Base-by-base conservation (phyloP, 164 flowering plant genomes). In the Pachysandra terminalis region DNA sequence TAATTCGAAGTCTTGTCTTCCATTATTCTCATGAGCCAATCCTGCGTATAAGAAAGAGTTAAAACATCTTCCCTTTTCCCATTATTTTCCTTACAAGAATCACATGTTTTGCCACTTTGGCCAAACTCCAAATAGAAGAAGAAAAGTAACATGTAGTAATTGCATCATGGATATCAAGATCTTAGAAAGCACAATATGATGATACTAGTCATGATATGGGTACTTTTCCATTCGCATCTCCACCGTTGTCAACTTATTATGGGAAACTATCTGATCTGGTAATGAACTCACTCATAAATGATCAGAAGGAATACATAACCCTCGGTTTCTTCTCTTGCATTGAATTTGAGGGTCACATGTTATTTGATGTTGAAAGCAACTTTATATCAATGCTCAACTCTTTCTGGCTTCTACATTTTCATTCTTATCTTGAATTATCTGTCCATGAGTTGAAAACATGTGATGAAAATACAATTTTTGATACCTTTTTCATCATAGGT, bases 401-500 rank as follows among this genome's bases (percentile, higher is more conserved):
- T 13, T 32, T 41, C 49, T 64, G 16, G 37, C 41, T 22, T 22
- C 56, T 12, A 17, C 25, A n/a, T 64, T 49, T 17, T 48, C 17
- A n/a, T 10, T 1, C 12, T 52, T 0, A 68, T 53, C 7, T 61
- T 58, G 19, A n/a, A 12, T 28, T 15, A 26, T 21, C 23, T 21
- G 22, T 59, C 40, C 56, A 28, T 59, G 1, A 5, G 19, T 61
- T 23, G 37, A 23, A 35, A 21, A 4, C 1, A 12, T n/a, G 17
- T 45, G 26, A 35, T n/a, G 59, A 65, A 13, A 22, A 0, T 19
- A 5, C 14, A 17, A 21, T 15, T 3, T 51, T 7, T 22, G 61
- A 59, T 27, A 51, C 56, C 61, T 0, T 17, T 52, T 53, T 64
- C 61, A 21, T n/a, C 8, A 1, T 57, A 90, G 96, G 96, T 90